Percentiles rank a stretch among this genome's conserved stretches.
These are phyloP conservation scores for Microcera coccophila DNA, from an alignment of 2,329 filamentous ascomycete genomes.

Conservation along the genomic window DNA sequence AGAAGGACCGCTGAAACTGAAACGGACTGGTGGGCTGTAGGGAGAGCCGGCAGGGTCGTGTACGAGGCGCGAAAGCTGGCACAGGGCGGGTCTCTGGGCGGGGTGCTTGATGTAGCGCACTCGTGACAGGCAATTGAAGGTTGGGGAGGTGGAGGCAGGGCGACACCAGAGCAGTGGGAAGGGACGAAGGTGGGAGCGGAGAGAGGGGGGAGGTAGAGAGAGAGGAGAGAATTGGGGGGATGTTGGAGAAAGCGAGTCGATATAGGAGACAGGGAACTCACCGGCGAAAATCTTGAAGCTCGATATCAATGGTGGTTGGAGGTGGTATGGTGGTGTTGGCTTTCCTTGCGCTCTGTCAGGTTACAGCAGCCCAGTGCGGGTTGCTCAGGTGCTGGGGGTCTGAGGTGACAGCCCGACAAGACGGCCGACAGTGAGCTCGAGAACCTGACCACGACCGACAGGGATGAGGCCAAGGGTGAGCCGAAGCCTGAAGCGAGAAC, in stretches of 20 bases:
- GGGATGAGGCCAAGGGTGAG: neutral
- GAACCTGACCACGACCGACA: neutral
- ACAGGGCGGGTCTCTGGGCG: slow-evolving; percentile 30
- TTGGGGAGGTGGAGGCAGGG: slow-evolving; percentile 10
- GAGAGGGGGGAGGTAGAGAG: neutral
- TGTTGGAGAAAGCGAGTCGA: neutral
- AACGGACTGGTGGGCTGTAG: slow-evolving; percentile 14
- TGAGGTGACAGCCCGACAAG: neutral
- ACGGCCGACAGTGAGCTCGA: neutral
- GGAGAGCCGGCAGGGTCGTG: slow-evolving; percentile 21
- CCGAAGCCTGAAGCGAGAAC: neutral
- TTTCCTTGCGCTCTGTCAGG: neutral
- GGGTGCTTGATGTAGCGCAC: slow-evolving; percentile 31
- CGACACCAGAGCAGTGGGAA: slow-evolving; percentile 4
- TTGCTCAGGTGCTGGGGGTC: neutral
- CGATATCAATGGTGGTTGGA: neutral
- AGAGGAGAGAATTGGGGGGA: neutral
- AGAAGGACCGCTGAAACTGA: slow-evolving; percentile 10
- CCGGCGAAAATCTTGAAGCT: neutral
- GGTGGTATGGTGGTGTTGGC: neutral
- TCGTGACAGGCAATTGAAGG: slow-evolving; percentile 29
- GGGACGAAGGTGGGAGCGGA: neutral
- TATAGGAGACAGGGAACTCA: neutral
- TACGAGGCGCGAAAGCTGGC: slow-evolving; percentile 26
- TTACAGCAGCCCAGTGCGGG: neutral